Evolutionary conservation across 257 asterid species (phyloP).

Genomic region (Solanum virginianum): DNA sequence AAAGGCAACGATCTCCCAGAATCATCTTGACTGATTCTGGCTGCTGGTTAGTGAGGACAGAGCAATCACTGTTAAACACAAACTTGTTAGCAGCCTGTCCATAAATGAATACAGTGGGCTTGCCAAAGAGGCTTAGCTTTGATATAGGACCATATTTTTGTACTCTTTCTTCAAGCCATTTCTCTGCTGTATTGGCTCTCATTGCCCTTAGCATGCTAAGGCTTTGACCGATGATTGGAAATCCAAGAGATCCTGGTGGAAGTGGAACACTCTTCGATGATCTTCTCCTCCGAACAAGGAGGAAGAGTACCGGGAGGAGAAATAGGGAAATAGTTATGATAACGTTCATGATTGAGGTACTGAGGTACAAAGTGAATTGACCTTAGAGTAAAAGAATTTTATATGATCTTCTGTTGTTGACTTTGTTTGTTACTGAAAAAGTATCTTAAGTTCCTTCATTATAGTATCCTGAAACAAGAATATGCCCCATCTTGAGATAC

Average conservation of each 20-base stretch:
- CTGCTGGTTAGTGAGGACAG: slow-evolving; percentile 35
- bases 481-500: background rate
- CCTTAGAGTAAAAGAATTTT: background rate
- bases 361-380: background rate
- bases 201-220: slow-evolving; percentile 48
- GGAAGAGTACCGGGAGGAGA: slow-evolving; percentile 20
- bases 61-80: slow-evolving; percentile 34
- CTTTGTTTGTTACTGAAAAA: background rate
- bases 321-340: slow-evolving; percentile 9
- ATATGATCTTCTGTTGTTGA: background rate
- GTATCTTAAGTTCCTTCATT: background rate
- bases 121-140: slow-evolving; percentile 62
- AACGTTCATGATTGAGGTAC: slow-evolving; percentile 6
- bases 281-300: slow-evolving; percentile 6
- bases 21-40: slow-evolving; percentile 44
- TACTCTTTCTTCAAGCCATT: slow-evolving; percentile 44
- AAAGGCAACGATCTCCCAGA: slow-evolving; percentile 40
- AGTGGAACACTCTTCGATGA: slow-evolving; percentile 29
- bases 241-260: slow-evolving; percentile 66
- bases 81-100: slow-evolving; percentile 81
- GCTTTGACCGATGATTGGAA: slow-evolving; percentile 62
- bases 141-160: slow-evolving; percentile 46
- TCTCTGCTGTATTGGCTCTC: slow-evolving; percentile 60
- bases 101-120: slow-evolving; percentile 47
- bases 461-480: background rate